Conservation (phyloP, 1,284 basidiomycete species). For the Fomitopsis pinicola region DNA sequence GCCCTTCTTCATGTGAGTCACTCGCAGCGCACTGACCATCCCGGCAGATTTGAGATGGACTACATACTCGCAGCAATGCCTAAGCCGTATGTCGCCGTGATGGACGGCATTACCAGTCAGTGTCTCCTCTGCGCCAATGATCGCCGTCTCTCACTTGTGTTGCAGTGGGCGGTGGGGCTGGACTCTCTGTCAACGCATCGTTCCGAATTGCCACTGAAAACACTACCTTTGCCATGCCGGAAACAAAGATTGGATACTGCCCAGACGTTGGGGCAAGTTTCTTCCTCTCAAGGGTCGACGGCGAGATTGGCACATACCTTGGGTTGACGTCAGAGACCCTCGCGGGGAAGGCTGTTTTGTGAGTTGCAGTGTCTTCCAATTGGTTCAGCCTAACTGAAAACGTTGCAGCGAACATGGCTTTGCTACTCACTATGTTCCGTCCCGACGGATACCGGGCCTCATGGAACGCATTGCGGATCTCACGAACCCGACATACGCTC, state of each 20-base stretch:
- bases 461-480: slow-evolving; percentile 57
- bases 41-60: slow-evolving; percentile 80
- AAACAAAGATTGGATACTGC: slow-evolving; percentile 87
- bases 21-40: not conserved
- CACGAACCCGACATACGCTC: slow-evolving; percentile 45
- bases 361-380: slow-evolving; percentile 30
- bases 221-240: slow-evolving; percentile 95
- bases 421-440: slow-evolving; percentile 87
- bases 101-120: slow-evolving; percentile 91
- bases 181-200: slow-evolving; percentile 82
- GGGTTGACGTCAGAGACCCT: slow-evolving; percentile 82
- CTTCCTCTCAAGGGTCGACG: slow-evolving; percentile 89
- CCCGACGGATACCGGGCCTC: slow-evolving; percentile 68
- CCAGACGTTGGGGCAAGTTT: slow-evolving; percentile 93
- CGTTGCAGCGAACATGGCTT: slow-evolving; percentile 75
- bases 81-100: slow-evolving; percentile 87
- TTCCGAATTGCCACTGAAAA: slow-evolving; percentile 95
- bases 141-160: not conserved
- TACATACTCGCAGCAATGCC: slow-evolving; percentile 75
- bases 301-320: slow-evolving; percentile 89
- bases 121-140: slow-evolving; percentile 14
- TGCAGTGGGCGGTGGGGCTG: slow-evolving; percentile 94
- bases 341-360: slow-evolving; percentile 81
- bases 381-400: not conserved
- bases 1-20: slow-evolving; percentile 21